Conservation (phyloP, 176 grass and related monocot genomes). For the Rhynchospora tenuis region DNA sequence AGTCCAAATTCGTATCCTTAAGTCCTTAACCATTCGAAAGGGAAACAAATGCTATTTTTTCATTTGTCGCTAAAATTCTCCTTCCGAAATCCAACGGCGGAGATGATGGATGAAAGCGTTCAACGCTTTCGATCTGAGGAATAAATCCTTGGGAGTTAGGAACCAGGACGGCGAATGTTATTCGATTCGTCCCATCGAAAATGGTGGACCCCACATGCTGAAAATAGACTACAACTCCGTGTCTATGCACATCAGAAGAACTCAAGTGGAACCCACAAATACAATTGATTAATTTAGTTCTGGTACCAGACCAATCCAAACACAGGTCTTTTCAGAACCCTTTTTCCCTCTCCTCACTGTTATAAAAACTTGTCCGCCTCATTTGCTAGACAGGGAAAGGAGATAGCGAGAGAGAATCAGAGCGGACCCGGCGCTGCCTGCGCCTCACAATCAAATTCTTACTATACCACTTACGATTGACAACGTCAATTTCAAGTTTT, state of each 20-base stretch:
- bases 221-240: not conserved
- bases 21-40: not conserved
- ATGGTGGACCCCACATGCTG: not conserved
- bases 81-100: not conserved
- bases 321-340: not conserved
- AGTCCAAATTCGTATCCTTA: not conserved
- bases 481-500: not conserved
- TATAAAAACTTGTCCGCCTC: not conserved
- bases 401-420: not conserved
- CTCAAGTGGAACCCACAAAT: not conserved
- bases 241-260: not conserved
- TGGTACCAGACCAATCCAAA: not conserved
- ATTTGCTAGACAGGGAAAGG: not conserved
- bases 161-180: too few relatives aligned
- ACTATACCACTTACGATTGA: not conserved
- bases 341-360: not conserved
- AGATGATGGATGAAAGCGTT: not conserved
- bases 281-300: not conserved
- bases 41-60: not conserved
- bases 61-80: not conserved
- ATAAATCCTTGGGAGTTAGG: too few relatives aligned
- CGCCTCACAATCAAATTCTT: not conserved
- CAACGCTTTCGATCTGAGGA: too few relatives aligned
- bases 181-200: not conserved
- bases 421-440: not conserved